phyloP scores from a whole-genome alignment of 139 green algal genomes.

The Tetraselmis chui region DNA sequence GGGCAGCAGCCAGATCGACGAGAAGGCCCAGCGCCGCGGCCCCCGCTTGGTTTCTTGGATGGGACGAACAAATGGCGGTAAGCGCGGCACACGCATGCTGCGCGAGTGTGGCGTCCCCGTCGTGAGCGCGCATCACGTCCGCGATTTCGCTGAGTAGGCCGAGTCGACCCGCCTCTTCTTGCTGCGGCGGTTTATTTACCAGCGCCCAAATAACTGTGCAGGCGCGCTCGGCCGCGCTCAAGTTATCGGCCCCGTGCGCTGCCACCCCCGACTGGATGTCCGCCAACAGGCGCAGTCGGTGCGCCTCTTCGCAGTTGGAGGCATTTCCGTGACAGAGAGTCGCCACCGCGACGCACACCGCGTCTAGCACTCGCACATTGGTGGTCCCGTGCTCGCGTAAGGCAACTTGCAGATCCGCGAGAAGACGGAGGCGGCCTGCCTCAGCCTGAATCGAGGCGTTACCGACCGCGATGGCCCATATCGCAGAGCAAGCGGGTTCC shows the following conservation, averaged over 20 bases:
- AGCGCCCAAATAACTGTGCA: background rate
- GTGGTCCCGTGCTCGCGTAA: background rate
- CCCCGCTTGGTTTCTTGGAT: background rate
- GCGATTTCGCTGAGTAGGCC: background rate
- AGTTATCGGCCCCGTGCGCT: background rate
- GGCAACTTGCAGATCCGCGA: background rate
- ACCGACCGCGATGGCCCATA: background rate
- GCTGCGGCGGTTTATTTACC: background rate
- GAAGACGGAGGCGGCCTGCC: background rate
- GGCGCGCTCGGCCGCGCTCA: background rate
- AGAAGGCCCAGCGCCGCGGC: background rate
- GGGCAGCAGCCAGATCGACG: background rate
- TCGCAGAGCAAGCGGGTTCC: background rate
- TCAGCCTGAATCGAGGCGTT: background rate
- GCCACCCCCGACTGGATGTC: background rate
- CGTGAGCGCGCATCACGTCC: background rate
- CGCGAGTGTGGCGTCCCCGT: background rate
- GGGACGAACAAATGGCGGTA: background rate
- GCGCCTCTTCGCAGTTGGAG: background rate
- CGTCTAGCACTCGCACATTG: background rate
- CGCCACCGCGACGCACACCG: background rate
- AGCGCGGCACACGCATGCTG: background rate
- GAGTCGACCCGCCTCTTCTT: background rate
- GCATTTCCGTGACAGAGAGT: background rate
- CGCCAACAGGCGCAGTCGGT: background rate